Base-by-base conservation (phyloP, 345 rosid species). In the Trapa bicornis region DNA sequence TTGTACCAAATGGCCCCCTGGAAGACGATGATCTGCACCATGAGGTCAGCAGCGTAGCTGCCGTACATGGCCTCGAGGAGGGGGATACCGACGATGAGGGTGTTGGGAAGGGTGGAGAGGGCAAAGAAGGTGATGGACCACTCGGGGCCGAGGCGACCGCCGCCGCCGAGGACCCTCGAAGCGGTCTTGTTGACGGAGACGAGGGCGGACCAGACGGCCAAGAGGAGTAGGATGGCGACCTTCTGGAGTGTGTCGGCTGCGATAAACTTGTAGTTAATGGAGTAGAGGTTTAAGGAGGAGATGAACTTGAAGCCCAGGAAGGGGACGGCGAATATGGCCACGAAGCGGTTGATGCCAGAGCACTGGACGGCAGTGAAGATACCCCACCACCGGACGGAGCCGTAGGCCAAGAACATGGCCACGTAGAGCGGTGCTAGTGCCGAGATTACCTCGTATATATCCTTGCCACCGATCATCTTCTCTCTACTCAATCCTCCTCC, bases 171-270 rank as follows among this genome's bases (percentile, higher is more conserved):
- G 47, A 48, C 52, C 22, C 48, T 33, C 17, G 11, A 6, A 36
- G 29, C 32, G 38, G 63, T 13, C 63, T 35, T 58, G 63, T 35
- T 58, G 63, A 38, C 37, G 38, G 37, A 33, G 38, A 42, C 53
- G 6, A 65, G 8, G 12, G 22, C 17, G 6, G 71, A 64, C 75
- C 74, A 62, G 15, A 72, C 39, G 41, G 53, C 67, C 8, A 80
- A 77, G 5, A 70, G 71, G 56, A 65, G 37, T 10, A 58, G 64
- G 69, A 77, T 67, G 54, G 70, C 66, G 13, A 77, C 61, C 68
- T 70, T 75, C 35, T 80, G 75, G 65, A 80, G 83, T 47, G 75
- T 70, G 63, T 80, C 79, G 39, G 83, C 79, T 10, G 70, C 79
- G 42, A 80, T 65, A 70, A 80, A 80, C 22, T 39, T 42, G 58